phyloP scores from a whole-genome alignment of 1,284 basidiomycete genomes.

The Somion occarium region DNA sequence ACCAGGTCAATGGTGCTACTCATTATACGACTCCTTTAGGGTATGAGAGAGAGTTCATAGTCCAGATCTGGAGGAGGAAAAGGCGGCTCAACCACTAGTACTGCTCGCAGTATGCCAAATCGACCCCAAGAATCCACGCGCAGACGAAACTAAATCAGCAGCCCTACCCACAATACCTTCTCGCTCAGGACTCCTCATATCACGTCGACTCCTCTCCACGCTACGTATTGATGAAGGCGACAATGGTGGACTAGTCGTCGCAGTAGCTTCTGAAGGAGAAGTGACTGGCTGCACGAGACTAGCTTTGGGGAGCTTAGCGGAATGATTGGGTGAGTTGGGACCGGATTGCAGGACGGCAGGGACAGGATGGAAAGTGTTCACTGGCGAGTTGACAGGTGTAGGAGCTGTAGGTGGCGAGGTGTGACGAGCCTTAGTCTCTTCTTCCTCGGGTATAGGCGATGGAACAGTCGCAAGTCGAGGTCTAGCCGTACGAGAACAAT shows the following conservation, averaged over 20 bases:
- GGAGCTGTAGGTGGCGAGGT: conserved; percentile 36
- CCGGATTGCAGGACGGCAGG: neutral
- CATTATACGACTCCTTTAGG: too few species aligned
- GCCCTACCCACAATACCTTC: conserved; percentile 52
- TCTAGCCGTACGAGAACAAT: neutral
- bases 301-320: conserved; percentile 11
- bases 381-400: neutral
- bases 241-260: conserved; percentile 11
- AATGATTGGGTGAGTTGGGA: conserved; percentile 9
- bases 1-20: too few species aligned
- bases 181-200: neutral
- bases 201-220: neutral
- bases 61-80: too few species aligned
- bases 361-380: neutral
- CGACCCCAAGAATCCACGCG: conserved; percentile 58
- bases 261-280: conserved; percentile 15
- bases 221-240: neutral
- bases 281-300: conserved; percentile 20
- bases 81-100: too few species aligned
- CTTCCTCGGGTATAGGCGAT: conserved; percentile 35
- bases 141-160: conserved; percentile 63
- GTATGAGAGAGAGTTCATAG: too few species aligned
- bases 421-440: conserved; percentile 29
- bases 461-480: conserved; percentile 15
- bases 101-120: conserved; percentile 30